Percentiles rank a stretch among this genome's conserved stretches.
Evolutionary conservation across 352 stramenopile genomes (phyloP).

Genomic region (Phytophthora nicotianae): DNA sequence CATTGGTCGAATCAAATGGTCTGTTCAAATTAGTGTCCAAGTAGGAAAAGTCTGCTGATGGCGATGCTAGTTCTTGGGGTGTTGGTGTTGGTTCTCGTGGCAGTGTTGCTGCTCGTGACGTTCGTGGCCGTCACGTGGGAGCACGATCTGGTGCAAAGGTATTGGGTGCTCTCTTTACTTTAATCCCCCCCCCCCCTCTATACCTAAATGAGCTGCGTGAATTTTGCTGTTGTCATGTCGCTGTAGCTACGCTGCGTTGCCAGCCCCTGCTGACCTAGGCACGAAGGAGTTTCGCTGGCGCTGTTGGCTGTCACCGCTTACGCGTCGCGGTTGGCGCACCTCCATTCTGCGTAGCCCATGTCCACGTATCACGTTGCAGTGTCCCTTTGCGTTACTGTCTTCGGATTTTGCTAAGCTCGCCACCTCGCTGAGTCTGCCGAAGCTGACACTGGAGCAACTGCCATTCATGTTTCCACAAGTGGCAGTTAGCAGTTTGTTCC

Average conservation of each 20-base stretch:
- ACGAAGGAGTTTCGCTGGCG: slow-evolving; percentile 84
- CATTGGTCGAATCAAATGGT: no score
- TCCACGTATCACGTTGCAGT: slow-evolving; percentile 78
- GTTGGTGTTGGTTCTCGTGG: slow-evolving; percentile 52
- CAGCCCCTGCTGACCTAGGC: slow-evolving; percentile 71
- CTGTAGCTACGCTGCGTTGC: slow-evolving; percentile 54
- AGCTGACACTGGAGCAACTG: slow-evolving; percentile 69
- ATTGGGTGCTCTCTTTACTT: neutral
- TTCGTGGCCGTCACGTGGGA: slow-evolving; percentile 83
- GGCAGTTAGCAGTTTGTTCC: slow-evolving; percentile 60
- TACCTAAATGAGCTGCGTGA: neutral
- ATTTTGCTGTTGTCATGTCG: slow-evolving; percentile 13
- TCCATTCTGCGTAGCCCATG: slow-evolving; percentile 61
- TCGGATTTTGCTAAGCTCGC: slow-evolving; percentile 84
- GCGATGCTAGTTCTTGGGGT: slow-evolving; percentile 35
- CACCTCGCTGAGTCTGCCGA: slow-evolving; percentile 70
- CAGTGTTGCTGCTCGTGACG: slow-evolving; percentile 61
- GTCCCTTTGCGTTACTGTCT: slow-evolving; percentile 70
- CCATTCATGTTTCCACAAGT: slow-evolving; percentile 83
- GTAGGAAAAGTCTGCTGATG: no score
- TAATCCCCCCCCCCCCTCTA: neutral
- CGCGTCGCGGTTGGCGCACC: slow-evolving; percentile 59
- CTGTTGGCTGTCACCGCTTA: slow-evolving; percentile 67
- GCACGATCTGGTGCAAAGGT: slow-evolving; percentile 64
- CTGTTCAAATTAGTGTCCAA: no score